Percentiles rank a stretch among this genome's conserved stretches.
Evolutionary conservation across 1,284 basidiomycete genomes (phyloP).

Genomic region (Cystobasidiaceae sp.): DNA sequence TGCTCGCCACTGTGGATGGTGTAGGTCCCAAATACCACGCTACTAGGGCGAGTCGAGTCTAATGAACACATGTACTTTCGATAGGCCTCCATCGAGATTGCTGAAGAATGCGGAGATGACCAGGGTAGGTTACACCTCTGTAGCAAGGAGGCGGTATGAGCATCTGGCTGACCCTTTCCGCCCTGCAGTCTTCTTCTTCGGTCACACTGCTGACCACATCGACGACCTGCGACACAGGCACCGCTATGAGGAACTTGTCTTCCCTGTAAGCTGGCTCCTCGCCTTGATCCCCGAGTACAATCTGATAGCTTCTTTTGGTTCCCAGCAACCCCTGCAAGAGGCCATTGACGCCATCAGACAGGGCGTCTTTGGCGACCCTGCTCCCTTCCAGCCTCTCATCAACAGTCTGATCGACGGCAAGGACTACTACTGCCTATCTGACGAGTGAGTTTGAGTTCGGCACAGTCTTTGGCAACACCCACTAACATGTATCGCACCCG

Average conservation of each 20-base stretch:
- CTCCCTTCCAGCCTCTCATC: constrained; percentile 39
- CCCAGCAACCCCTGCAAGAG: constrained; percentile 32
- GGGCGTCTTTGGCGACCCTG: constrained; percentile 37
- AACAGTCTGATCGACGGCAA: constrained; percentile 36
- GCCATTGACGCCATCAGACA: constrained; percentile 38
- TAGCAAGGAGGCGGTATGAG: too few species aligned
- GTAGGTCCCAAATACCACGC: too few species aligned
- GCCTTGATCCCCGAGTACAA: too few species aligned
- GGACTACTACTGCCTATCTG: constrained; percentile 35
- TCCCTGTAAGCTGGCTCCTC: constrained; percentile 32
- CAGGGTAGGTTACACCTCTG: too few species aligned
- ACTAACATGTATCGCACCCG: constrained; percentile 73
- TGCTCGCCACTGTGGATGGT: constrained; percentile 60
- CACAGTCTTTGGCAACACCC: constrained; percentile 72
- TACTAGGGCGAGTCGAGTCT: too few species aligned
- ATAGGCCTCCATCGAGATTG: too few species aligned
- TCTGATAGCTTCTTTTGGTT: neutral
- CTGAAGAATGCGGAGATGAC: constrained; percentile 73
- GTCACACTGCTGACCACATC: constrained; percentile 51
- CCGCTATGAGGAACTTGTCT: constrained; percentile 34
- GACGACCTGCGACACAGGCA: constrained; percentile 27
- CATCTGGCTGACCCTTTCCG: too few species aligned
- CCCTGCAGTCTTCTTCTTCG: constrained; percentile 45
- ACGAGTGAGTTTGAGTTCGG: constrained; percentile 55
- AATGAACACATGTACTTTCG: too few species aligned